These are phyloP conservation scores for Hypoxylon sp. DNA, from an alignment of 2,329 filamentous ascomycete genomes.

Conservation along the genomic window DNA sequence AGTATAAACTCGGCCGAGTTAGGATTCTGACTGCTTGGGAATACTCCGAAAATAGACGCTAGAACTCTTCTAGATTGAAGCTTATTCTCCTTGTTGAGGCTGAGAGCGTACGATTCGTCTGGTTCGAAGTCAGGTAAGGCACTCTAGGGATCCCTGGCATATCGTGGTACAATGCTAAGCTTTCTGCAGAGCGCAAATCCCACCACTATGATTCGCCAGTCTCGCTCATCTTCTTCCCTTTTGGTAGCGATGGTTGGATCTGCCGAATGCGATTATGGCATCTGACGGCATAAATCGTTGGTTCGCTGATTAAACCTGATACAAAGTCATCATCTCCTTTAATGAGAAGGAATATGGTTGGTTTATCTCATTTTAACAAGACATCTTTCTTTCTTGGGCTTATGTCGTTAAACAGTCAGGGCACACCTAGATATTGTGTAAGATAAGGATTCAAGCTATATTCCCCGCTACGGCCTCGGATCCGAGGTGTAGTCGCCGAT, in stretches of 20 bases:
- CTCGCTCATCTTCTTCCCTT: conserved; percentile 2
- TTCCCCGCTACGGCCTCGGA: conserved; percentile 11
- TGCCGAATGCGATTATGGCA: not conserved
- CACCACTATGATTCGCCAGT: conserved; percentile 3
- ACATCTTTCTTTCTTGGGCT: not conserved
- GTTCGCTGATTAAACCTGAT: not conserved
- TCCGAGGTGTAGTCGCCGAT: conserved; percentile 23
- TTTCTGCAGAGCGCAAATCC: conserved; percentile 1
- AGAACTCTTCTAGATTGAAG: conserved; percentile 14
- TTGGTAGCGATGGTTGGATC: not conserved
- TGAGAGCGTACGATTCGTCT: not conserved
- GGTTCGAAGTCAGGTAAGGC: not conserved
- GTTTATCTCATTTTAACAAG: not conserved
- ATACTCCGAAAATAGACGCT: not conserved
- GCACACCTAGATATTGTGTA: not conserved
- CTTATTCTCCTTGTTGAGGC: conserved; percentile 3
- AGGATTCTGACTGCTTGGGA: conserved; percentile 17
- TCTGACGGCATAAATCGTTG: not conserved
- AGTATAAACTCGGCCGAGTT: not conserved
- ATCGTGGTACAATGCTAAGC: conserved; percentile 2
- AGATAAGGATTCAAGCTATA: not conserved
- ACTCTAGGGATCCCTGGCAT: conserved; percentile 4
- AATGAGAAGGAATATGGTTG: conserved; percentile 2
- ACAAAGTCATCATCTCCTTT: not conserved
- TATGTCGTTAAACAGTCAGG: not conserved